Base-by-base conservation (phyloP, 164 flowering plant genomes). In the Umbilicus rupestris region DNA sequence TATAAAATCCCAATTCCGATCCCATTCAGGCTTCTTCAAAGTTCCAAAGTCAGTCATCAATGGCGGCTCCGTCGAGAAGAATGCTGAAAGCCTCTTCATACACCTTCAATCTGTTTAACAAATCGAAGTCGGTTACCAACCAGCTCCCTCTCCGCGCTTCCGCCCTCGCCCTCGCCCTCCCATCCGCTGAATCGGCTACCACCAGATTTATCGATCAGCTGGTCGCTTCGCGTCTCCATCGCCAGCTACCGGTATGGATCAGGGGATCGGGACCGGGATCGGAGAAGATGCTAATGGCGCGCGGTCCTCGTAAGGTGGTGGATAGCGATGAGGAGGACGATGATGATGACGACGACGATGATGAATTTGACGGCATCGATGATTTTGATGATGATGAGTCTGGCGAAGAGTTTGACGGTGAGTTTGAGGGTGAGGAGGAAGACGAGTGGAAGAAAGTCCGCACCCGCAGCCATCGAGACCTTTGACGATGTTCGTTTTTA, bases 61-160 rank as follows among this genome's bases (percentile, higher is more conserved):
- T 55, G 60, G 60, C 60, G 60, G 33, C 60, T 28, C 16, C 60
- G 60, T 55, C 60, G 16, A 26, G 60, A 28, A 26, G 5, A 33
- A 26, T 55, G 31, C 7, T 29, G 33, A 55, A 55, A 52, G 28
- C 60, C 4, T 3, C 60, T 3, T 28, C 33, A 17, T 33, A 6
- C 3, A 17, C 60, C 28, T 17, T 55, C 33, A 55, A 28, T 14
- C 19, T 55, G 19, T 28, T 55, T 33, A 26, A 11, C 33, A 55
- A 55, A 3, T 55, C 60, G 19, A 55, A 55, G 57, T 26, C 57
- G 57, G 8, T 50, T 47, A 5, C 22, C 28, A 50, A 47, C 22
- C 52, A 22, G 52, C 29, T 50, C 26, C 57, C 57, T 50, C 29
- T 7, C 26, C 29, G 29, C 24, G 8, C 28, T 3, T 35, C 37